Base-by-base conservation (phyloP, 352 stramenopile species). In the Globisporangium canariense region DNA sequence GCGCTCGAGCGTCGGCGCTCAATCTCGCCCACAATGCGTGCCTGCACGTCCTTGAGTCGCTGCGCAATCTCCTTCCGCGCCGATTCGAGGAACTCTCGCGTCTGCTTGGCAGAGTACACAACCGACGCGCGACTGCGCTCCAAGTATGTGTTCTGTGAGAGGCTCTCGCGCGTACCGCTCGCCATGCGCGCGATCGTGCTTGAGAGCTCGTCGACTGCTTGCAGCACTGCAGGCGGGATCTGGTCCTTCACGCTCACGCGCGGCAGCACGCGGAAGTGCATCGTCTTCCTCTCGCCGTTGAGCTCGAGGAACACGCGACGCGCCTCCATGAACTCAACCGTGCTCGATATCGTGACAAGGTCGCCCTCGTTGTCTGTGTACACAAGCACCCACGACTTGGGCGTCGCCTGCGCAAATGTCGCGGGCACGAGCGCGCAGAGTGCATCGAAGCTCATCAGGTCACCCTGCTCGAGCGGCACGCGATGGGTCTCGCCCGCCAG, bases 281-380 rank as follows among this genome's bases (percentile, higher is more conserved):
- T 64, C n/a, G 40, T 69, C 43, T 64, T 57, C 11, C 49, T 36
- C 20, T 72, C 56, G 20, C 62, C 63, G 34, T 79, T 70, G 41
- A 81, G 70, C 8, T 67, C 62, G 9, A 78, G 51, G 50, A 85
- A 73, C 45, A 91, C 78, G 50, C 73, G 76, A 20, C 74, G 75
- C 11, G 84, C 84, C 43, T 93, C 84, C 18, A 62, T 51, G 40
- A 91, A 73, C 66, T 93, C 84, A 8, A 71, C 64, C 13, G 72
- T 56, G 58, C 72, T 85, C 49, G 69, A 72, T 6, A 91, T 65
- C 11, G 81, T 91, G 36, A 93, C 71, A 36, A 86, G 66, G 56
- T 93, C 83, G 41, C 79, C 74, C 51, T 93, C 83, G 18, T 90
- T 74, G 64, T 93, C 83, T 45, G 74, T 76, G 74, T 91, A 93